Evolutionary conservation across 2,329 filamentous ascomycete species (phyloP), one percentile per base, ranked within the genome.

Genomic region (Kalmusia sp.): DNA sequence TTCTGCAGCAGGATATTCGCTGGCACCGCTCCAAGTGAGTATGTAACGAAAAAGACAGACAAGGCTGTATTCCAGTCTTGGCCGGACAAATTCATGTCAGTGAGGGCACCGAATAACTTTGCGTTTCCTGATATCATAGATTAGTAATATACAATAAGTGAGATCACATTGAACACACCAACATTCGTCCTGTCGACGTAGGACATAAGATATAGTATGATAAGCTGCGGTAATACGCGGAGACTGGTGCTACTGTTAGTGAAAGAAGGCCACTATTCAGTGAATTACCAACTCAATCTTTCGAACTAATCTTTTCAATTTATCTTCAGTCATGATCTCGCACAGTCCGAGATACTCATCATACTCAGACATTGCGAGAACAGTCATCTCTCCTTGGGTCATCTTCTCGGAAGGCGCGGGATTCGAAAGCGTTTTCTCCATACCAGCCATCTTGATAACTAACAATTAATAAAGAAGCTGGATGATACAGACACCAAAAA

Each of bases 11-110:
- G 71, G 53, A 86, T 82, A 56, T 86, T 86, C 59, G 82, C 84
- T 0, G 83, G 84, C 2, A 63, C 71, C n/a, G 75, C 75, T 48
- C 76, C 65, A 7, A 73, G 52, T 24, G 73, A 68, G 52, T 77
- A 77, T 1, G 70, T 69, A 35, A 76, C 74, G 62, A 88, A 88
- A 68, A 87, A 88, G 0, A 88, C 63, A 0, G 84, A 87, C 37
- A 88, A 63, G 0, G 84, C 84, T 0, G 81, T 84, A 0, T 87
- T 74, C 54, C 88, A 88, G 57, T 87, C 76, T 45, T 87, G 83
- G 1, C 82, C 84, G 17, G 45, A 50, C 28, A 67, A 48, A 2
- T 52, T 14, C 15, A 57, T 30, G 6, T 58, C 51, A 15, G 35
- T 46, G 9, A 31, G 57, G 12, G 64, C 47, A 21, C 63, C 59